Percentiles rank a stretch among this genome's conserved stretches.
Evolutionary conservation across 208 protist genomes (phyloP).

Genomic region (Leishmania arabica): DNA sequence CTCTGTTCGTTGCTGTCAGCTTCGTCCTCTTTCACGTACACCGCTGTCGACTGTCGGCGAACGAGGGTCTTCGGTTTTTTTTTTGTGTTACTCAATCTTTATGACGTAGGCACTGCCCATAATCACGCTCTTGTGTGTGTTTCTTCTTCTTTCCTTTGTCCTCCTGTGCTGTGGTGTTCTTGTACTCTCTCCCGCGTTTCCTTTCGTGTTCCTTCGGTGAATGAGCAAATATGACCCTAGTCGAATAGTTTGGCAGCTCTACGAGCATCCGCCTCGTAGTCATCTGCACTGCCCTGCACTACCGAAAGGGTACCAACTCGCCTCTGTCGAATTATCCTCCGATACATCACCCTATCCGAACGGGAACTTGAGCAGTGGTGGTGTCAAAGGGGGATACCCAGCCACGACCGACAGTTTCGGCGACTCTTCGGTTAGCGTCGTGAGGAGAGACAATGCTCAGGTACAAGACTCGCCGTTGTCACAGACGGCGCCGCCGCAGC

Average conservation of each 20-base stretch:
- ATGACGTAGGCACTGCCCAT: too few relatives aligned
- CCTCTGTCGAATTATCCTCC: neutral
- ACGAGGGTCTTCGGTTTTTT: neutral
- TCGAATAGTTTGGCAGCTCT: conserved; percentile 44
- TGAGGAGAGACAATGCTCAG: neutral
- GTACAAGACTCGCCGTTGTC: neutral
- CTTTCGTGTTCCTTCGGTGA: neutral
- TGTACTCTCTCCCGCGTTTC: neutral
- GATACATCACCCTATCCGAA: neutral
- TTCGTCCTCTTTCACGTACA: neutral
- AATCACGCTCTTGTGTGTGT: neutral
- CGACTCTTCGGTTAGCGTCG: neutral
- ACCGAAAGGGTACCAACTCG: neutral
- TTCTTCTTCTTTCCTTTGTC: neutral
- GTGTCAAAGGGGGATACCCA: neutral
- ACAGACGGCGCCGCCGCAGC: neutral
- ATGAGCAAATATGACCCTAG: conserved; percentile 7
- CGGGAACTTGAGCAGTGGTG: neutral
- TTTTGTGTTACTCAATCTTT: neutral
- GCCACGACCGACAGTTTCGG: neutral
- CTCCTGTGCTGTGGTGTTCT: neutral
- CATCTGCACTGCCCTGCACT: conserved; percentile 30
- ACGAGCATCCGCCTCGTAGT: conserved; percentile 71
- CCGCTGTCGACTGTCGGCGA: conserved; percentile 10
- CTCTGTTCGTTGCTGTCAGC: conserved; percentile 9